A percentile compares a stretch with the other conserved stretches of the same genome.
phyloP scores from a whole-genome alignment of 768 basidiomycete species.

The Tylopilus cervinicoccineus region DNA sequence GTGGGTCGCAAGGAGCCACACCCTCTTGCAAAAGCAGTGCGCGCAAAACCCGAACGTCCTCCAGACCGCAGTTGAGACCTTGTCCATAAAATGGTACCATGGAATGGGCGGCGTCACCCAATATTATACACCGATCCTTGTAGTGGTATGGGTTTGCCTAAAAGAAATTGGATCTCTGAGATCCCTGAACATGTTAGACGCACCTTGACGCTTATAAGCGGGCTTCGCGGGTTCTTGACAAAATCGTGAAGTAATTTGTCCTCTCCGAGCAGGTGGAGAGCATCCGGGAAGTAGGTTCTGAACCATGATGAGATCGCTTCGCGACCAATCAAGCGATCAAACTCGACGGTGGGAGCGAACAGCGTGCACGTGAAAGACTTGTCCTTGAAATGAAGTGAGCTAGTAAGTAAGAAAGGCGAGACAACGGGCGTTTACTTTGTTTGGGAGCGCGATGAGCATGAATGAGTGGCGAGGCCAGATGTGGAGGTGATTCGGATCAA shows the following conservation, averaged over 20 bases:
- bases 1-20: conserved; percentile 45
- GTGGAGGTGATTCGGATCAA: conserved; percentile 95
- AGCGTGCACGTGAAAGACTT: conserved; percentile 96
- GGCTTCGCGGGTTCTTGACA: conserved; percentile 77
- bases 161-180: conserved; percentile 16
- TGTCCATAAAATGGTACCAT: conserved; percentile 99
- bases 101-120: conserved; percentile 95
- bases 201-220: conserved; percentile 92
- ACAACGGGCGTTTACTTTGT: conserved; percentile 61
- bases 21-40: conserved; percentile 68
- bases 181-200: conserved; percentile 25
- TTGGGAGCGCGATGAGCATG: conserved; percentile 98
- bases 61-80: conserved; percentile 95
- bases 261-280: conserved; percentile 81
- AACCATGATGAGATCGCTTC: conserved; percentile 71
- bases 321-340: conserved; percentile 61
- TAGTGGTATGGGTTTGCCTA: conserved; percentile 89
- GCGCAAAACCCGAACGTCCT: conserved; percentile 90
- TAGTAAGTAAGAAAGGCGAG: conserved; percentile 25
- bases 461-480: conserved; percentile 99
- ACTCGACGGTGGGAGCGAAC: conserved; percentile 79
- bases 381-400: conserved; percentile 54
- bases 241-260: conserved; percentile 74
- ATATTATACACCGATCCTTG: conserved; percentile 77
- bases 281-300: conserved; percentile 80